Evolutionary conservation across 202 grass and related monocot genomes (phyloP).

Genomic region (Zizania palustris): DNA sequence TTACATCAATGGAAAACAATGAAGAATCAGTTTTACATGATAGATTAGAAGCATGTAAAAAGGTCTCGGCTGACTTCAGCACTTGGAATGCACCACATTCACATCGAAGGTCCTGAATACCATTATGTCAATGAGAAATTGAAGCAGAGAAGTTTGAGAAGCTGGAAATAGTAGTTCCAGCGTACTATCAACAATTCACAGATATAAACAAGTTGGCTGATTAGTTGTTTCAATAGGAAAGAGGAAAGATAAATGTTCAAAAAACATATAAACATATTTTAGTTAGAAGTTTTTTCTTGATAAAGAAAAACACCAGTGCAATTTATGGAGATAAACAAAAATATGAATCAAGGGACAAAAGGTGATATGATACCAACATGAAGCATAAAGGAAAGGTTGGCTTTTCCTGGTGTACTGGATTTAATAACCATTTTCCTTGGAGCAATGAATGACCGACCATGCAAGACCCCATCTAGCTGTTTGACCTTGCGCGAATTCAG

Average conservation of each 20-base stretch:
- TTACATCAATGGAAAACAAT: slow-evolving; percentile 77
- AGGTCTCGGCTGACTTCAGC: slow-evolving; percentile 75
- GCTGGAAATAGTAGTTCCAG: neutral
- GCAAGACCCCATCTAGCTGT: slow-evolving; percentile 93
- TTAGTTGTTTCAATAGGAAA: neutral
- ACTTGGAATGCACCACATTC: slow-evolving; percentile 71
- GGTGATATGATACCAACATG: slow-evolving; percentile 46
- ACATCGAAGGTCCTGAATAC: slow-evolving; percentile 59
- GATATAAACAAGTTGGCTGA: slow-evolving; percentile 4
- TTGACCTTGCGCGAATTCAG: slow-evolving; percentile 93
- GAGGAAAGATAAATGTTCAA: neutral
- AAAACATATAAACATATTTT: neutral
- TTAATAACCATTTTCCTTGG: slow-evolving; percentile 55
- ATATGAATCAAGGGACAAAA: slow-evolving; percentile 26
- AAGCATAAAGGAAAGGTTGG: slow-evolving; percentile 75
- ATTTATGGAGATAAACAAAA: slow-evolving; percentile 13
- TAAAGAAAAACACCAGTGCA: neutral
- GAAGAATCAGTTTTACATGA: slow-evolving; percentile 66
- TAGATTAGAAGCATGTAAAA: slow-evolving; percentile 64
- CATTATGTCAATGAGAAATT: slow-evolving; percentile 29
- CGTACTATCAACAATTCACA: slow-evolving; percentile 11
- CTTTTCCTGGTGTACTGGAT: slow-evolving; percentile 59
- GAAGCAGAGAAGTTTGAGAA: slow-evolving; percentile 15
- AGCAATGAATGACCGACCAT: slow-evolving; percentile 96
- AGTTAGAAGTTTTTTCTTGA: neutral